Evolutionary conservation across 176 grass and related monocot species (phyloP).

Genomic region (Guadua angustifolia): DNA sequence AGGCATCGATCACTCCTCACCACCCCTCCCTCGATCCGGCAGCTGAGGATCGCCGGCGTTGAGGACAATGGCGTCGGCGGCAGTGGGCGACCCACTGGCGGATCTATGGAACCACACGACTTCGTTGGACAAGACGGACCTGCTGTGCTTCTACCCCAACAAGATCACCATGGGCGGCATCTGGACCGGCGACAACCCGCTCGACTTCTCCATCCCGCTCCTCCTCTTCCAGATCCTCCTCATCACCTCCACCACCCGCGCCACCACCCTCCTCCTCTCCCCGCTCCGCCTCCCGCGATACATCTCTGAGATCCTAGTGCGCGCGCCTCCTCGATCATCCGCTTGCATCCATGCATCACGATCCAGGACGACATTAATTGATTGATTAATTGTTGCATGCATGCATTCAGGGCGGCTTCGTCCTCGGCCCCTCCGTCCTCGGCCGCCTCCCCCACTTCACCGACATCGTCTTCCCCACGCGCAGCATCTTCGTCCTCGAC

Average conservation of each 20-base stretch:
- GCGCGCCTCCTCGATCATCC: not conserved
- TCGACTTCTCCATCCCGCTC: conserved; percentile 64
- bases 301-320: conserved; percentile 66
- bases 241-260: conserved; percentile 56
- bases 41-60: too few species aligned
- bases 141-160: conserved; percentile 59
- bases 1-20: too few species aligned
- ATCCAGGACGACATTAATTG: not conserved
- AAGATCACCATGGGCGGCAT: conserved; percentile 65
- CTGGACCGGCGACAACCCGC: conserved; percentile 56
- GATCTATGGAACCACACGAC: conserved; percentile 31
- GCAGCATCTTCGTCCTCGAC: conserved; percentile 69
- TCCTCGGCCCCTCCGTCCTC: conserved; percentile 68
- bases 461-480: conserved; percentile 50
- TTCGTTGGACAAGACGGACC: not conserved
- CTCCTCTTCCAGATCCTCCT: conserved; percentile 74
- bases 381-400: too few species aligned
- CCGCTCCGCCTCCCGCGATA: conserved; percentile 67
- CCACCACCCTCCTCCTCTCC: conserved; percentile 49
- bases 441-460: conserved; percentile 53
- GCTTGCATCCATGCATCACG: not conserved
- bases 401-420: conserved; percentile 28
- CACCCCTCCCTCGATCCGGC: too few species aligned
- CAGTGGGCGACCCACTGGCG: not conserved
- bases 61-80: conserved; percentile 1